Base-by-base conservation (phyloP, 164 flowering plant genomes). In the Liquidambar formosana region DNA sequence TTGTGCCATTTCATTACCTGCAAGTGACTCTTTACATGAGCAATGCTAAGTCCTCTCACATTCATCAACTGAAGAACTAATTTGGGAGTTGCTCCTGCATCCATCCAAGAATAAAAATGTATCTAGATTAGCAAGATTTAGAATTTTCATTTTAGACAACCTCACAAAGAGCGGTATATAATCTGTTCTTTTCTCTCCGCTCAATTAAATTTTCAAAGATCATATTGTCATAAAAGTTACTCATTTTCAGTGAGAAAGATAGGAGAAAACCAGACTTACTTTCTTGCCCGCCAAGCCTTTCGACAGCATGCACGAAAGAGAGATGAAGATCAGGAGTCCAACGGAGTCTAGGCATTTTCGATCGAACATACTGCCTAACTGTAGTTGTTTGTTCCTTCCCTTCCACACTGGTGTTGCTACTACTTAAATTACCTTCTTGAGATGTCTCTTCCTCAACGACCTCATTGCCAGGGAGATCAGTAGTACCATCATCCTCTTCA, bases 11-110 rank as follows among this genome's bases (percentile, higher is more conserved):
- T 46, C 33, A 1, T 19, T 58, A 79, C 85, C 87, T 83, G 87
- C 69, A 83, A 68, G 73, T 83, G 87, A 72, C 87, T 83, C 68
- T 83, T 83, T 12, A 83, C 86, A 77, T 83, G 86, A 19, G 86
- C 79, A 60, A 83, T 83, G 75, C 80, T 80, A 16, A 83, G 81
- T 22, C 84, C 84, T 70, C 66, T 81, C 51, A 83, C 82, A 68
- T 83, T 80, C 87, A 83, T 83, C 68, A 83, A 16, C 57, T 83
- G 84, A 64, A 81, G 87, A 38, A 83, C 84, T 18, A 80, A 68
- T 64, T 83, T 83, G 1, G 87, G 87, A 57, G 87, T 83, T 43
- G 87, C 84, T 64, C 76, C 87, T 82, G 75, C 16, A 45, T 12
- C 47, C 22, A 33, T 25, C 54, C n/a, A n/a, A 47, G 22, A 10